Percentiles rank a stretch among this genome's conserved stretches.
phyloP scores from a whole-genome alignment of 768 basidiomycete species.

The Neoboletus brunneissimus region DNA sequence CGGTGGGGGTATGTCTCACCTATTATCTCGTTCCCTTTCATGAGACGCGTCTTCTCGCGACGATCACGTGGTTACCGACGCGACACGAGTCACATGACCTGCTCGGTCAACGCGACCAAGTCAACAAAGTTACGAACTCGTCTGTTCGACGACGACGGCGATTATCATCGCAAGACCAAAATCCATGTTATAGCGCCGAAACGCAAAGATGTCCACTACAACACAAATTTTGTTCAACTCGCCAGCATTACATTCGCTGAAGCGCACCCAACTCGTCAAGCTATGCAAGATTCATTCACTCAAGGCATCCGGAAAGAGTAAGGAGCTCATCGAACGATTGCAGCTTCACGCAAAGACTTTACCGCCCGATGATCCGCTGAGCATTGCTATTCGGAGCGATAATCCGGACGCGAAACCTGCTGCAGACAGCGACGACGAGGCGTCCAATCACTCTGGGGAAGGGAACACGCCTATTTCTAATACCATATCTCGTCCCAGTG shows the following conservation, averaged over 20 bases:
- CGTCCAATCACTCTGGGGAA: conserved; percentile 22
- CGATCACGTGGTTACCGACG: conserved; percentile 15
- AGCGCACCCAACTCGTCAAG: conserved; percentile 80
- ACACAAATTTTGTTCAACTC: conserved; percentile 84
- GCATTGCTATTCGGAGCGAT: conserved; percentile 54
- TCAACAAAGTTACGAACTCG: conserved; percentile 15
- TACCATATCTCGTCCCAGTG: conserved; percentile 57
- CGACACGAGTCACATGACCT: conserved; percentile 20
- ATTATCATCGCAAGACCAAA: not conserved
- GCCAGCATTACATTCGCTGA: conserved; percentile 77
- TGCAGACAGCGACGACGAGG: conserved; percentile 33
- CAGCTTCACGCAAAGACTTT: conserved; percentile 65
- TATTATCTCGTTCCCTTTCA: conserved; percentile 10
- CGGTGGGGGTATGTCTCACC: conserved; percentile 12
- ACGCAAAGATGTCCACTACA: conserved; percentile 55
- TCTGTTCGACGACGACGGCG: conserved; percentile 1
- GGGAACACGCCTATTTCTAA: conserved; percentile 3
- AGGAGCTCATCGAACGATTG: conserved; percentile 66
- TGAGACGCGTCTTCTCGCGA: conserved; percentile 1
- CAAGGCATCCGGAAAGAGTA: conserved; percentile 78
- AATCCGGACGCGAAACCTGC: conserved; percentile 29
- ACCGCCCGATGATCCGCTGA: conserved; percentile 53
- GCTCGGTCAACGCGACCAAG: not conserved
- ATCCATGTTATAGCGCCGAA: not conserved
- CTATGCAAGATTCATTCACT: conserved; percentile 81